These are phyloP conservation scores for Lagenaria siceraria DNA, from an alignment of 306 rosid genomes.

Conservation along the genomic window DNA sequence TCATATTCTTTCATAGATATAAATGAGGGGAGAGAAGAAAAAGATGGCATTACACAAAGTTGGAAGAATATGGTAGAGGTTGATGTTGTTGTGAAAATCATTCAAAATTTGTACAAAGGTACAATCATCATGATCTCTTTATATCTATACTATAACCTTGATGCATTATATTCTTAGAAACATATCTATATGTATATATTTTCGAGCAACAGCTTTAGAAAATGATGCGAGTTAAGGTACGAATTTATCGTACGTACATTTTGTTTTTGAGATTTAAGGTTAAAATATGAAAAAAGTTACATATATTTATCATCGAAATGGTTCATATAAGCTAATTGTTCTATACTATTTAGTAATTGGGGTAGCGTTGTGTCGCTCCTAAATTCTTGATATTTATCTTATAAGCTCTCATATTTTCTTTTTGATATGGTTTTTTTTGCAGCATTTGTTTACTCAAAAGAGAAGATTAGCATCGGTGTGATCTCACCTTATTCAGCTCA, in stretches of 20 bases:
- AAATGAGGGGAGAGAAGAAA: constrained; percentile 54
- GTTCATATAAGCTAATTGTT: background rate
- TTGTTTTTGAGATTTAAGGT: too few species aligned
- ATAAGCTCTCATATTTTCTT: background rate
- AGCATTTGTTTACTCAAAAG: constrained; percentile 34
- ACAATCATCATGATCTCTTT: background rate
- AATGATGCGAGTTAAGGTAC: too few species aligned
- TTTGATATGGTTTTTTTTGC: background rate
- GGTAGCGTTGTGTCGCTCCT: too few species aligned
- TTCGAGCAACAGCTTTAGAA: too few species aligned
- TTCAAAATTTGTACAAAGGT: constrained; percentile 47
- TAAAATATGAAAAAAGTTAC: too few species aligned
- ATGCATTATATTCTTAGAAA: too few species aligned
- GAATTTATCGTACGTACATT: too few species aligned
- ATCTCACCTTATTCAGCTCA: constrained; percentile 77
- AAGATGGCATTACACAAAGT: constrained; percentile 49
- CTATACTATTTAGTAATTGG: background rate
- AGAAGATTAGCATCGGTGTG: constrained; percentile 37
- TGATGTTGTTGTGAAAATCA: constrained; percentile 34
- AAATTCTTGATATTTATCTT: too few species aligned
- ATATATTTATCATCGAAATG: too few species aligned
- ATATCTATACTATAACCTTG: too few species aligned
- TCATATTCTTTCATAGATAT: constrained; percentile 58
- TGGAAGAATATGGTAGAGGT: constrained; percentile 56
- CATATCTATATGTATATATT: too few species aligned